Percentiles rank a stretch among this genome's conserved stretches.
Evolutionary conservation across 140 eudicot species (phyloP).

Genomic region (Erigeron philadelphicus): DNA sequence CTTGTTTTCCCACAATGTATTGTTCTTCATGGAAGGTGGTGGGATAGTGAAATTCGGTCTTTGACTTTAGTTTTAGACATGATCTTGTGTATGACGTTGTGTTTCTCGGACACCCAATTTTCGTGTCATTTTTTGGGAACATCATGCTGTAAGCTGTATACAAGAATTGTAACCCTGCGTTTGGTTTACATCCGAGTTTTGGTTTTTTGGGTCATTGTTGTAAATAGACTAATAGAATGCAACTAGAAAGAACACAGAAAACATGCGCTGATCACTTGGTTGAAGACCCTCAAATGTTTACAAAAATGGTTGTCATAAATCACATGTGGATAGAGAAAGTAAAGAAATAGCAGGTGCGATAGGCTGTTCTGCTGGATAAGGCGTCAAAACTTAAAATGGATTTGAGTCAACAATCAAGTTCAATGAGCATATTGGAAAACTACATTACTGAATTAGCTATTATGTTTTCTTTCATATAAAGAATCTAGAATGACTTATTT

Average conservation of each 20-base stretch:
- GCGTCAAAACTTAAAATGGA: too few species aligned
- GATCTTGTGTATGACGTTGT: constrained; percentile 16
- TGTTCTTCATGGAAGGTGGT: background rate
- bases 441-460: too few species aligned
- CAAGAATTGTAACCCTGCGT: background rate
- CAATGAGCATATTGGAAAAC: too few species aligned
- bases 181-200: constrained; percentile 17
- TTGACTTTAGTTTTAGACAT: constrained; percentile 27
- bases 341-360: too few species aligned
- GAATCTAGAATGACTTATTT: too few species aligned
- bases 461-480: too few species aligned
- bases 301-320: too few species aligned
- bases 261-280: background rate
- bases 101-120: constrained; percentile 19
- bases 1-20: constrained; percentile 15
- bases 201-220: background rate
- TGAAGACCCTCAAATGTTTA: background rate
- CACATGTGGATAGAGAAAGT: too few species aligned
- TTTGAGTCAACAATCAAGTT: too few species aligned
- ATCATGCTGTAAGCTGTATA: constrained; percentile 20
- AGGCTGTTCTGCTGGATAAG: too few species aligned
- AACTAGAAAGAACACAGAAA: background rate
- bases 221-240: constrained; percentile 4
- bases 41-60: constrained; percentile 7
- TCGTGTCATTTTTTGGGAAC: constrained; percentile 22